phyloP scores from a whole-genome alignment of 176 grass and related monocot genomes.

The Oryza rufipogon region DNA sequence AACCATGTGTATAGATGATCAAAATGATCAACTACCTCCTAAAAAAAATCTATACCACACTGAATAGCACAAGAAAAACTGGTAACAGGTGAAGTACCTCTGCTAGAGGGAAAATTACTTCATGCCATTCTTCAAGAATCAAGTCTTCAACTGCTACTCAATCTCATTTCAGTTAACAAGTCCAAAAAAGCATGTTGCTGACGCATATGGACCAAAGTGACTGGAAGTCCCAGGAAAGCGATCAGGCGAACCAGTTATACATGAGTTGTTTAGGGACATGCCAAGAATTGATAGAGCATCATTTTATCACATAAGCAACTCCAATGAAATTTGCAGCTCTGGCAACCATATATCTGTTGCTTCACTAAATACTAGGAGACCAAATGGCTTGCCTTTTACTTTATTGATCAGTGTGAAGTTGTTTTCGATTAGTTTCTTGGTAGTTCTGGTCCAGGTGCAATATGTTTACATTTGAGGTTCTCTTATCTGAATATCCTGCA shows the following conservation, averaged over 20 bases:
- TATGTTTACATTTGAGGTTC: conserved; percentile 33
- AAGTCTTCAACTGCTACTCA: conserved; percentile 18
- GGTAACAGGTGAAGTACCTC: conserved; percentile 53
- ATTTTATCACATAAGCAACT: conserved; percentile 20
- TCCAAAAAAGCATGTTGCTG: conserved; percentile 34
- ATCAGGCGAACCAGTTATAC: not conserved
- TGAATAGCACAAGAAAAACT: conserved; percentile 36
- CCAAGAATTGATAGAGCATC: conserved; percentile 32
- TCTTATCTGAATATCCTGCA: conserved; percentile 32
- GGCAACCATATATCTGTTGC: conserved; percentile 25
- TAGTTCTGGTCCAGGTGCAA: conserved; percentile 25
- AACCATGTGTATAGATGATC: conserved; percentile 30
- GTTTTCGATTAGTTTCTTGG: conserved; percentile 31
- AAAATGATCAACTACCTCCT: conserved; percentile 38
- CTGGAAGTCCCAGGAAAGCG: not conserved
- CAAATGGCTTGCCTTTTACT: conserved; percentile 35
- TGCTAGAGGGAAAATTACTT: conserved; percentile 48
- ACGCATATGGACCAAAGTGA: conserved; percentile 1
- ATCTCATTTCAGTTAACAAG: conserved; percentile 36
- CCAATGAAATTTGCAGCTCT: conserved; percentile 21
- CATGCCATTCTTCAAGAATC: conserved; percentile 12
- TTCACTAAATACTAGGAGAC: conserved; percentile 7
- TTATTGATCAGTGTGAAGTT: conserved; percentile 29
- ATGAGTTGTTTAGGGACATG: conserved; percentile 20
- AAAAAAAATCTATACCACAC: conserved; percentile 26